Percentiles rank a stretch among this genome's conserved stretches.
phyloP scores from a whole-genome alignment of 139 green algal genomes.

The Auxenochlorella protothecoides region DNA sequence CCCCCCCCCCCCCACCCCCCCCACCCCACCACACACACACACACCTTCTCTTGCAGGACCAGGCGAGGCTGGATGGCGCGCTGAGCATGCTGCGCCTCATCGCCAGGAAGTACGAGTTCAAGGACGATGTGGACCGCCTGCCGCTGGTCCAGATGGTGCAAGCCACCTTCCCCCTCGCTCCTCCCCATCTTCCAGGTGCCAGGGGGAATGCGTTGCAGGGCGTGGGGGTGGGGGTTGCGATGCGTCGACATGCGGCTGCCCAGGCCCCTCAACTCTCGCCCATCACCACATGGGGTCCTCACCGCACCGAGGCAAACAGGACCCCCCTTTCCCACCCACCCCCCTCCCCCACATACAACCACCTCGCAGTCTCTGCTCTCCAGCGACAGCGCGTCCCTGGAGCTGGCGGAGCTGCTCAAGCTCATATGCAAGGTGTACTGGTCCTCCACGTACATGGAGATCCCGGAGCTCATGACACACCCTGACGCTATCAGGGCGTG shows the following conservation, averaged over 20 bases:
- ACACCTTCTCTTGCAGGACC: slow-evolving; percentile 35
- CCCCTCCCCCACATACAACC: not conserved
- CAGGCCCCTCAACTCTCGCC: not conserved
- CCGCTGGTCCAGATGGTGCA: slow-evolving; percentile 40
- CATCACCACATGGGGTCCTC: no score
- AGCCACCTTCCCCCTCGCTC: slow-evolving; percentile 65
- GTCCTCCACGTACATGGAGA: slow-evolving; percentile 78
- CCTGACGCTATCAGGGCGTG: slow-evolving; percentile 62
- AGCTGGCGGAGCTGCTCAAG: slow-evolving; percentile 59
- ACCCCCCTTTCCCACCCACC: not conserved
- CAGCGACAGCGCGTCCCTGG: slow-evolving; percentile 6
- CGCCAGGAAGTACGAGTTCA: slow-evolving; percentile 94
- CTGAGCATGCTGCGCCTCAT: slow-evolving; percentile 76
- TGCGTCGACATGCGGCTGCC: not conserved
- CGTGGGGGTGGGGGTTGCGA: no score
- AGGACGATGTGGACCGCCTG: slow-evolving; percentile 59
- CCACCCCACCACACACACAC: not conserved
- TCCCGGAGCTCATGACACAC: slow-evolving; percentile 65
- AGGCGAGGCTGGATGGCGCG: slow-evolving; percentile 57
- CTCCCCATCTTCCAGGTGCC: slow-evolving; percentile 57
- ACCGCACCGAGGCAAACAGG: no score
- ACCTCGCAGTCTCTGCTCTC: slow-evolving; percentile 26
- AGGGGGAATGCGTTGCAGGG: no score
- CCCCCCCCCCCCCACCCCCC: no score
- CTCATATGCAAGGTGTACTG: slow-evolving; percentile 87